These are phyloP conservation scores for Cladobotryum protrusum DNA, from an alignment of 2,329 filamentous ascomycete genomes.

Conservation along the genomic window DNA sequence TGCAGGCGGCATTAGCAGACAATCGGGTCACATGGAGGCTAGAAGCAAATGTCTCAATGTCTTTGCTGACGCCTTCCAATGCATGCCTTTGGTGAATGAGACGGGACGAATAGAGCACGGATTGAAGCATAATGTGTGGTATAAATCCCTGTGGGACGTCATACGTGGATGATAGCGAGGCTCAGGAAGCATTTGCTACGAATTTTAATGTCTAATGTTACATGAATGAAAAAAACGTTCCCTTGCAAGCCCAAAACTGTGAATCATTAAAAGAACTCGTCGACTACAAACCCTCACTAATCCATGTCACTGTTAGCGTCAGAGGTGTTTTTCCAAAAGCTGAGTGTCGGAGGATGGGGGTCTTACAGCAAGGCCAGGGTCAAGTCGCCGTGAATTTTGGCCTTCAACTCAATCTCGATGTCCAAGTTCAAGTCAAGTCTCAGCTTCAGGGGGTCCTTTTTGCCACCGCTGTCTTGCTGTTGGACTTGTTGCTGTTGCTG, in stretches of 20 bases:
- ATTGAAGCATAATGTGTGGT: slow-evolving; percentile 17
- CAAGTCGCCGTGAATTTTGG: slow-evolving; percentile 71
- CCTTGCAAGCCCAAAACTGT: neutral
- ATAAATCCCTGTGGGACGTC: slow-evolving; percentile 12
- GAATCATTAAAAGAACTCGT: neutral
- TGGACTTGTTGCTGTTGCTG: slow-evolving; percentile 18
- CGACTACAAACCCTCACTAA: slow-evolving; percentile 3
- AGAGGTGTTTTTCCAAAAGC: neutral
- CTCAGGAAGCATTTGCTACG: slow-evolving; percentile 1
- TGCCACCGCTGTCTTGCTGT: slow-evolving; percentile 15
- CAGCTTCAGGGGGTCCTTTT: slow-evolving; percentile 53
- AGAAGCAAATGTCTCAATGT: slow-evolving; percentile 31
- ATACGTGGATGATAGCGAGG: slow-evolving; percentile 7
- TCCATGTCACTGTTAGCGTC: slow-evolving; percentile 10
- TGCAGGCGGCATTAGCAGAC: slow-evolving; percentile 26
- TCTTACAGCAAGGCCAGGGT: slow-evolving; percentile 64
- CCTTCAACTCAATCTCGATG: slow-evolving; percentile 73
- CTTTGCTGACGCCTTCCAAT: slow-evolving; percentile 27
- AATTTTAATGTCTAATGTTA: slow-evolving; percentile 1
- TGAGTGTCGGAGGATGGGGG: too few species aligned
- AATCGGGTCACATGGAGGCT: slow-evolving; percentile 27
- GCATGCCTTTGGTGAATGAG: slow-evolving; percentile 30
- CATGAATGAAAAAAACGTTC: slow-evolving; percentile 4
- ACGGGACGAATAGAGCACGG: slow-evolving; percentile 27
- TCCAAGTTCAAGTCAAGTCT: slow-evolving; percentile 67